Percentiles rank a stretch among this genome's conserved stretches.
Conservation (phyloP, 2,329 filamentous ascomycete species). For the Chaetothyriales sp. region DNA sequence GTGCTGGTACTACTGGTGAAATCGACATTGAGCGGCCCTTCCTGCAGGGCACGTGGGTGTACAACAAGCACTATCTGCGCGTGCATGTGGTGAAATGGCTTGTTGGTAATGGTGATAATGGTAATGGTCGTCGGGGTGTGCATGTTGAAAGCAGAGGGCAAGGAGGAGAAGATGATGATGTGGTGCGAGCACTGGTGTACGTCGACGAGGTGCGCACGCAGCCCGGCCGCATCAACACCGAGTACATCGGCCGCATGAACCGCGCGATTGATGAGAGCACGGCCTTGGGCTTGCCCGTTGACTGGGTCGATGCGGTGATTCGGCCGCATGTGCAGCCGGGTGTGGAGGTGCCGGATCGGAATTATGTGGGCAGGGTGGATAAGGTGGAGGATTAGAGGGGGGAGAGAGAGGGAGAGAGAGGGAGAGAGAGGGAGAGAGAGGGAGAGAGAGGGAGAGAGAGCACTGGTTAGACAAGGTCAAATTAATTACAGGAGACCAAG, state of each 20-base stretch:
- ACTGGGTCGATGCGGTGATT: conserved; percentile 26
- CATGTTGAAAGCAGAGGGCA: not conserved
- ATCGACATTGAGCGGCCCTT: conserved; percentile 3
- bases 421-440: no score
- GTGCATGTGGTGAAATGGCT: conserved; percentile 14
- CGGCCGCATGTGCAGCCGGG: conserved; percentile 23
- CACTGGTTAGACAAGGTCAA: no score
- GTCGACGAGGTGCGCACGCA: conserved; percentile 26
- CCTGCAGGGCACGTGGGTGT: conserved; percentile 15
- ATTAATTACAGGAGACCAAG: no score
- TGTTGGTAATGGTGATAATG: conserved; percentile 7
- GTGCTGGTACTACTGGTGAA: not conserved
- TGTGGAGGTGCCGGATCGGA: not conserved
- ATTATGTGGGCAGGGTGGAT: not conserved
- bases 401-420: no score
- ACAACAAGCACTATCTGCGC: conserved; percentile 18
- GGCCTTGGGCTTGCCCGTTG: conserved; percentile 19
- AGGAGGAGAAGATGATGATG: not conserved
- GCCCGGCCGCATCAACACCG: conserved; percentile 21
- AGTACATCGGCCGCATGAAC: conserved; percentile 30
- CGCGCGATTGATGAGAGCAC: conserved; percentile 27
- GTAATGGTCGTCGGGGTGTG: conserved; percentile 7
- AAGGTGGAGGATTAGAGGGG: not conserved
- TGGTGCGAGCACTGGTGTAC: conserved; percentile 25
- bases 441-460: no score